Conservation (phyloP, 2,329 filamentous ascomycete species). For the Triangularia setosa region DNA sequence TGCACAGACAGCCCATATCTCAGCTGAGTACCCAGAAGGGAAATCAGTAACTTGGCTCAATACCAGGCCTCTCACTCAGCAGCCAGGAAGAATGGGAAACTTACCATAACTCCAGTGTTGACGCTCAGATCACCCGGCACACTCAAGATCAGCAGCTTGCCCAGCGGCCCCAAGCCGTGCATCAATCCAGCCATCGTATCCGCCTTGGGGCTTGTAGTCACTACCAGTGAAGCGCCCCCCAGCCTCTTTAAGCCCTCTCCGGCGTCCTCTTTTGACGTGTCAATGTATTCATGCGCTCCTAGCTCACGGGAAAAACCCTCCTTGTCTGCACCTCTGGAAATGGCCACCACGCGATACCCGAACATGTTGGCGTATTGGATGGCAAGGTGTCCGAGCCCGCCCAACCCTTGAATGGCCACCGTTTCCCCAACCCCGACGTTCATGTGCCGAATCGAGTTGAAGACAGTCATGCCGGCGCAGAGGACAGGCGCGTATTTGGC, state of each 20-base stretch:
- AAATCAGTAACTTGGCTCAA: slow-evolving; percentile 29
- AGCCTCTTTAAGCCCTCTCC: slow-evolving; percentile 46
- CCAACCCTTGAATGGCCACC: slow-evolving; percentile 52
- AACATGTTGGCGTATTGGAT: slow-evolving; percentile 62
- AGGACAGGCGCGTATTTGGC: slow-evolving; percentile 46
- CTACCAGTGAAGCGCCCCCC: slow-evolving; percentile 59
- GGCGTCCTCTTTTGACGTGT: slow-evolving; percentile 40
- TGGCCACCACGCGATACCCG: slow-evolving; percentile 59
- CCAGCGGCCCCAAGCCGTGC: slow-evolving; percentile 48
- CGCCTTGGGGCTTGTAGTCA: slow-evolving; percentile 60
- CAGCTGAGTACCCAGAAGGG: slow-evolving; percentile 26
- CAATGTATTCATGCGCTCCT: slow-evolving; percentile 53
- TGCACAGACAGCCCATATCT: slow-evolving; percentile 54
- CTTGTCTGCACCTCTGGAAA: slow-evolving; percentile 46
- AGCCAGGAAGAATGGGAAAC: neutral
- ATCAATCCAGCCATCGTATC: slow-evolving; percentile 51
- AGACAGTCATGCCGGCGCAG: slow-evolving; percentile 48
- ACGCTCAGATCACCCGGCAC: slow-evolving; percentile 41
- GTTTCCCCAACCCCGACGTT: slow-evolving; percentile 33
- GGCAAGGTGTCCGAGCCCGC: slow-evolving; percentile 63
- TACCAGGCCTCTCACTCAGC: slow-evolving; percentile 1
- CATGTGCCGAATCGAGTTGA: slow-evolving; percentile 38
- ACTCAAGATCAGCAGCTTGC: slow-evolving; percentile 59
- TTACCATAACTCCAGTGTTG: slow-evolving; percentile 30
- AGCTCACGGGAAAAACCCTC: slow-evolving; percentile 50